A percentile compares a stretch with the other conserved stretches of the same genome.
Evolutionary conservation across 1,284 basidiomycete genomes (phyloP).

Genomic region (Waitea zeae): DNA sequence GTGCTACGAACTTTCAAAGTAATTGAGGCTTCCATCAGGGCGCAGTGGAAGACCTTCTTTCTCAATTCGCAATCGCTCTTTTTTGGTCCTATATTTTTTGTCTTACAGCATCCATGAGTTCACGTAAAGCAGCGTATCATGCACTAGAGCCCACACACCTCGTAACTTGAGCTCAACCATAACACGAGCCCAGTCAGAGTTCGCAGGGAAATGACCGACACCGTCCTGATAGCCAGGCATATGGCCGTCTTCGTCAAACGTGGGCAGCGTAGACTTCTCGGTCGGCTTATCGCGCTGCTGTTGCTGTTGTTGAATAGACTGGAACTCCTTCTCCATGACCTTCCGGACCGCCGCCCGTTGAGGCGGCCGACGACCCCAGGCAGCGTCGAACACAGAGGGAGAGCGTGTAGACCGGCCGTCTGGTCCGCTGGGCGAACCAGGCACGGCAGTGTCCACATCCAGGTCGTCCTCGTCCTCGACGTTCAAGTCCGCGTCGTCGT

Average conservation of each 20-base stretch:
- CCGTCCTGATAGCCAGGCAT: slow-evolving; percentile 62
- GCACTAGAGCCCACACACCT: slow-evolving; percentile 21
- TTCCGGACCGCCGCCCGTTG: not conserved
- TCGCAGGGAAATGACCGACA: slow-evolving; percentile 47
- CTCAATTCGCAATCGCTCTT: slow-evolving; percentile 54
- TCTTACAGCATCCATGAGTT: slow-evolving; percentile 22
- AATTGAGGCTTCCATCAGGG: slow-evolving; percentile 58
- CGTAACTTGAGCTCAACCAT: slow-evolving; percentile 58
- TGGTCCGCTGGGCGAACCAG: slow-evolving; percentile 20
- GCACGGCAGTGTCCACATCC: slow-evolving; percentile 16
- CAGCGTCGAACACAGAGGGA: slow-evolving; percentile 1
- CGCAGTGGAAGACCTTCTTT: slow-evolving; percentile 49
- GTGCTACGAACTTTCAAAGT: slow-evolving; percentile 38
- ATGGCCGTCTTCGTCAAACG: slow-evolving; percentile 40
- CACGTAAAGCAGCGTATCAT: not conserved
- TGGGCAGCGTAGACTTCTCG: slow-evolving; percentile 29
- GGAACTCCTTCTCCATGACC: not conserved
- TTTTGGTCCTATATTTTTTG: slow-evolving; percentile 62
- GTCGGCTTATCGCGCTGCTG: slow-evolving; percentile 11
- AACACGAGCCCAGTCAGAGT: slow-evolving; percentile 46
- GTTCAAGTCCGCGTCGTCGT: slow-evolving; percentile 40
- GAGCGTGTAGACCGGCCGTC: not conserved
- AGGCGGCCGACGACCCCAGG: not conserved
- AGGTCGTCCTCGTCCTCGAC: slow-evolving; percentile 24
- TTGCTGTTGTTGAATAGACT: slow-evolving; percentile 4